Percentiles rank a stretch among this genome's conserved stretches.
phyloP scores from a whole-genome alignment of 768 basidiomycete genomes.

The Saitozyma podzolica region DNA sequence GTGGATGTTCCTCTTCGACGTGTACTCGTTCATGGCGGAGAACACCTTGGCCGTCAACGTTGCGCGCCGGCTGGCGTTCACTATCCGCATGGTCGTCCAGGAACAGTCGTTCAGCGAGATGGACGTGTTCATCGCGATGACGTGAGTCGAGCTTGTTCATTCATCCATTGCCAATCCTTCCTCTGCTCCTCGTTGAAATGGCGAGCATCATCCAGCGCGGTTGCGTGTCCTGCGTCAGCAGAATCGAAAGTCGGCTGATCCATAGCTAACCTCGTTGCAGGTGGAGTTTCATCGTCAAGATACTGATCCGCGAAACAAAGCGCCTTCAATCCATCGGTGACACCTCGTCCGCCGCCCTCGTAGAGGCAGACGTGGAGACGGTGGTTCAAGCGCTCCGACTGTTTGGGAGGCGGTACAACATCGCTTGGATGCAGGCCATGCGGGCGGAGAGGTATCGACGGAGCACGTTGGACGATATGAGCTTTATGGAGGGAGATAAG shows the following conservation, averaged over 20 bases:
- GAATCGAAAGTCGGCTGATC: neutral
- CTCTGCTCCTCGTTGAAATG: too few relatives aligned
- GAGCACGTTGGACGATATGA: slow-evolving; percentile 19
- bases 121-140: slow-evolving; percentile 45
- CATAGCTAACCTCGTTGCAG: slow-evolving; percentile 11
- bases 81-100: slow-evolving; percentile 15
- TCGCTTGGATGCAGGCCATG: slow-evolving; percentile 32
- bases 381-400: slow-evolving; percentile 24
- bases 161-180: neutral
- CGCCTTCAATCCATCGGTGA: slow-evolving; percentile 27
- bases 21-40: slow-evolving; percentile 25
- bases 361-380: slow-evolving; percentile 33
- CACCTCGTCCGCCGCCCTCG: slow-evolving; percentile 4
- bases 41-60: slow-evolving; percentile 34
- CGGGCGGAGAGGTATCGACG: slow-evolving; percentile 28
- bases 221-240: too few relatives aligned
- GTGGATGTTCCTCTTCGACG: slow-evolving; percentile 41
- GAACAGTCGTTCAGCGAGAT: slow-evolving; percentile 23
- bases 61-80: slow-evolving; percentile 26
- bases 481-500: slow-evolving; percentile 26
- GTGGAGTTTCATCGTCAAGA: slow-evolving; percentile 40
- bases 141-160: slow-evolving; percentile 22
- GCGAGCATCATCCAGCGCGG: too few relatives aligned
- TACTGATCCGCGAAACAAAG: slow-evolving; percentile 44
- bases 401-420: slow-evolving; percentile 29